Conservation (phyloP, 305 asterid genomes). For the Fraxinus ornus region DNA sequence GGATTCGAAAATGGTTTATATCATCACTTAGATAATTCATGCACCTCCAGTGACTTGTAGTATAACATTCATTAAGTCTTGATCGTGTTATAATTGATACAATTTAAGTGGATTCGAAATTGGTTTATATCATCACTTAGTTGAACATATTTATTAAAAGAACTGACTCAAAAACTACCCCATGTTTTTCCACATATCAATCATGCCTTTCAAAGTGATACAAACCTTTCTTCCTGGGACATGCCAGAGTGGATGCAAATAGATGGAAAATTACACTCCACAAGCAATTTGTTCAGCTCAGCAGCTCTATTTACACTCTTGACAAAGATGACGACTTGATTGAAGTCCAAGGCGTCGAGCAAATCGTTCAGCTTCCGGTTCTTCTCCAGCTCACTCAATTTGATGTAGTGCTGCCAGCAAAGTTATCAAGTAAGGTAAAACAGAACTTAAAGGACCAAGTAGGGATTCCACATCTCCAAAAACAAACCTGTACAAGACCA, state of each 20-base stretch:
- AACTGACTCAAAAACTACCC: neutral
- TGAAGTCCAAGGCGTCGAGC: conserved; percentile 91
- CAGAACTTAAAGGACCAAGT: neutral
- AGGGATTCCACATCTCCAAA: neutral
- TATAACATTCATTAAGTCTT: neutral
- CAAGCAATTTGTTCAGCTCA: conserved; percentile 85
- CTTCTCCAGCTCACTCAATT: conserved; percentile 83
- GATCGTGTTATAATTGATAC: neutral
- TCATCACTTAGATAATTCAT: neutral
- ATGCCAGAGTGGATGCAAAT: conserved; percentile 92
- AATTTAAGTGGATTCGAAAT: neutral
- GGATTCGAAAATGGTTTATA: neutral
- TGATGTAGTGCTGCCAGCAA: conserved; percentile 73
- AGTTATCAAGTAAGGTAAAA: conserved; percentile 10
- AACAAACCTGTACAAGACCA: conserved; percentile 87
- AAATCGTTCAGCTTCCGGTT: conserved; percentile 88
- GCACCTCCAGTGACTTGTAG: neutral
- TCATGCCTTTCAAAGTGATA: neutral
- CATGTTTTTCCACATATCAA: neutral
- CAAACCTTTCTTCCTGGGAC: no score
- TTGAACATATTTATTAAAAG: no score
- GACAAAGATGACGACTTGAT: conserved; percentile 89
- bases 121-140: neutral
- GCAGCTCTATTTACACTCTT: conserved; percentile 87
- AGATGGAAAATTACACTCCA: conserved; percentile 87